Evolutionary conservation across 1,284 basidiomycete genomes (phyloP).

Genomic region (Austroboletus olivaceoglutinosus): DNA sequence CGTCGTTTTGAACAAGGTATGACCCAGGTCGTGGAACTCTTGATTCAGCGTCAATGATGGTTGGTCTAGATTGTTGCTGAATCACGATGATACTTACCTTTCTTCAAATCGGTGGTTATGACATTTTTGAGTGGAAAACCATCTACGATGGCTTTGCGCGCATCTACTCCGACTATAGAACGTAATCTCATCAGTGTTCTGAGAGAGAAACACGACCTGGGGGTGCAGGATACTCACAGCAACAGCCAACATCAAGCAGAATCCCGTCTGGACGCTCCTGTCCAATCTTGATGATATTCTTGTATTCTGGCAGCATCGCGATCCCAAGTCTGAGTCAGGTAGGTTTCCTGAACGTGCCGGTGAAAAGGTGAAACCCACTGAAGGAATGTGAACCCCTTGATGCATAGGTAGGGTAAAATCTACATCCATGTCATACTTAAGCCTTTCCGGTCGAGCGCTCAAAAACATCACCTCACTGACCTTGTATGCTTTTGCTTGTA

Average conservation of each 20-base stretch:
- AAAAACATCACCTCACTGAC: constrained; percentile 2
- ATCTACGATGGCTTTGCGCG: constrained; percentile 23
- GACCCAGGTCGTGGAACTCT: constrained; percentile 36
- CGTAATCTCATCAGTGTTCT: neutral
- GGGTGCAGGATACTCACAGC: constrained; percentile 17
- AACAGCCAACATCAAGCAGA: constrained; percentile 27
- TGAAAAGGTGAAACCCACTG: constrained; percentile 1
- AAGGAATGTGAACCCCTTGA: constrained; percentile 18
- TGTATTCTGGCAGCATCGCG: constrained; percentile 13
- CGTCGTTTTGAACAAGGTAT: constrained; percentile 37
- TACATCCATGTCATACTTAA: constrained; percentile 1
- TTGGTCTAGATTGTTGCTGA: neutral
- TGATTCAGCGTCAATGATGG: neutral
- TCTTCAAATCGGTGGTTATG: constrained; percentile 22
- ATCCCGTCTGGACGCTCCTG: constrained; percentile 18
- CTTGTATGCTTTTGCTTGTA: constrained; percentile 20
- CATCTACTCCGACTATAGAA: constrained; percentile 26
- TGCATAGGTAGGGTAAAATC: constrained; percentile 23
- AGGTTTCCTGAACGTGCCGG: neutral
- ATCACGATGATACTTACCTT: constrained; percentile 6
- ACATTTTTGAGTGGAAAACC: constrained; percentile 26
- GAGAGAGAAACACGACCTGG: neutral
- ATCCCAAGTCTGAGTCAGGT: constrained; percentile 14
- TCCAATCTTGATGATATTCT: constrained; percentile 19
- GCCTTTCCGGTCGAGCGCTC: neutral